These are phyloP conservation scores for Botryotinia narcissicola DNA, from an alignment of 2,329 filamentous ascomycete genomes.

Conservation along the genomic window DNA sequence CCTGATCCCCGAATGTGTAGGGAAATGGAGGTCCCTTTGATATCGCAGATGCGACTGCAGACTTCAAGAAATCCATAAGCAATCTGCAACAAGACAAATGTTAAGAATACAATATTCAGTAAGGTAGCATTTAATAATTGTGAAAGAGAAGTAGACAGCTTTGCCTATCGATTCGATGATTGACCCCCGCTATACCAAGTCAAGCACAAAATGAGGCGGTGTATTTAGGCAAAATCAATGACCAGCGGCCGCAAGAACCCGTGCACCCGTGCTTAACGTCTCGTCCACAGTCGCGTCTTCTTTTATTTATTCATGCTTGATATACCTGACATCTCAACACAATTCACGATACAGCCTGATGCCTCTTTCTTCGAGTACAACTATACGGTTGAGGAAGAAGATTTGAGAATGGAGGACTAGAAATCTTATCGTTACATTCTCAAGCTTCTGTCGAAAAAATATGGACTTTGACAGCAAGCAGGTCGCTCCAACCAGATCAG, in stretches of 20 bases:
- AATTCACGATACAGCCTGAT: neutral
- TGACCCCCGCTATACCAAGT: slow-evolving; percentile 13
- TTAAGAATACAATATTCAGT: slow-evolving; percentile 2
- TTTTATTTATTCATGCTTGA: neutral
- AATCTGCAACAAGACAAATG: neutral
- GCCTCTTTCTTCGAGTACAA: neutral
- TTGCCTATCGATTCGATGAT: slow-evolving; percentile 8
- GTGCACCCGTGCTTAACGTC: neutral
- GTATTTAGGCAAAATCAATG: neutral
- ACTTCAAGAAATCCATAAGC: slow-evolving; percentile 95
- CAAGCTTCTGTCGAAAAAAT: neutral
- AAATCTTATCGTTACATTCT: neutral
- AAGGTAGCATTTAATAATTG: neutral
- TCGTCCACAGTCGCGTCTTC: neutral
- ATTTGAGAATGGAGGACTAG: neutral
- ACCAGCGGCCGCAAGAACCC: slow-evolving; percentile 2
- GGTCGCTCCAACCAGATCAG: neutral
- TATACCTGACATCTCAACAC: neutral
- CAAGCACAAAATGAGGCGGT: neutral
- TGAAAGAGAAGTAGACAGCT: slow-evolving; percentile 19
- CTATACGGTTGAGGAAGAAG: neutral
- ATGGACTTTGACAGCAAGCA: slow-evolving; percentile 9
- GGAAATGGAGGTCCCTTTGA: slow-evolving; percentile 91
- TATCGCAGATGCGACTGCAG: slow-evolving; percentile 93
- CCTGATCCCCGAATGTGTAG: slow-evolving; percentile 87